Conservation (phyloP, 108 stramenopile genomes). For the Pseudonitzschia pungens region DNA sequence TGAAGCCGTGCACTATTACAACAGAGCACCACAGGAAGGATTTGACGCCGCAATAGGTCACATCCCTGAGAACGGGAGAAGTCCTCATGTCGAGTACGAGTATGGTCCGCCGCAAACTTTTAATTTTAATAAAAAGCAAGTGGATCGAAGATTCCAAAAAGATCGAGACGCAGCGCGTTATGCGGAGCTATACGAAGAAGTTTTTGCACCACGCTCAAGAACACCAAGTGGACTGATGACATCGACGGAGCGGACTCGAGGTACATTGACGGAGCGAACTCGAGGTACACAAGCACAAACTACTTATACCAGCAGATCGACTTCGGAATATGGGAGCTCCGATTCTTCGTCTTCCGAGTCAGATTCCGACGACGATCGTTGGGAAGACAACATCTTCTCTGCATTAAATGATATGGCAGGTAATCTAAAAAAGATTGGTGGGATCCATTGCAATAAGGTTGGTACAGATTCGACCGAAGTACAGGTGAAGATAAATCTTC, state of each 20-base stretch:
- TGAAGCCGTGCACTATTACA: neutral
- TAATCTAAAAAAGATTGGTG: conserved; percentile 21
- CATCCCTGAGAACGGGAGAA: neutral
- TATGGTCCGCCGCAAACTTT: neutral
- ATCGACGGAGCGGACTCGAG: conserved; percentile 10
- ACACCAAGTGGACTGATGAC: conserved; percentile 18
- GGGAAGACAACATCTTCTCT: conserved; percentile 18
- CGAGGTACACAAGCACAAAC: conserved; percentile 7
- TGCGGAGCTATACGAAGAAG: conserved; percentile 1
- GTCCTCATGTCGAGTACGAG: too few species aligned
- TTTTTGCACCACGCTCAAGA: conserved; percentile 5
- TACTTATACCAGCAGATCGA: neutral
- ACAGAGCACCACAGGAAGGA: neutral
- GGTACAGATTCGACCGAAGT: conserved; percentile 22
- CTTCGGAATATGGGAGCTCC: conserved; percentile 1
- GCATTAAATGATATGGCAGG: conserved; percentile 20
- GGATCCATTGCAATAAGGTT: conserved; percentile 23
- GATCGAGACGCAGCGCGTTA: neutral
- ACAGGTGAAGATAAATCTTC: conserved; percentile 31
- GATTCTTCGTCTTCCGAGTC: neutral
- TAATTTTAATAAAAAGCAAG: neutral
- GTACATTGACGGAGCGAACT: conserved; percentile 10
- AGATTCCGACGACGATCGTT: neutral
- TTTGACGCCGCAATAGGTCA: neutral
- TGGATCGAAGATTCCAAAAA: neutral